phyloP scores from a whole-genome alignment of 2,329 filamentous ascomycete species.

The Xylaria multiplex region DNA sequence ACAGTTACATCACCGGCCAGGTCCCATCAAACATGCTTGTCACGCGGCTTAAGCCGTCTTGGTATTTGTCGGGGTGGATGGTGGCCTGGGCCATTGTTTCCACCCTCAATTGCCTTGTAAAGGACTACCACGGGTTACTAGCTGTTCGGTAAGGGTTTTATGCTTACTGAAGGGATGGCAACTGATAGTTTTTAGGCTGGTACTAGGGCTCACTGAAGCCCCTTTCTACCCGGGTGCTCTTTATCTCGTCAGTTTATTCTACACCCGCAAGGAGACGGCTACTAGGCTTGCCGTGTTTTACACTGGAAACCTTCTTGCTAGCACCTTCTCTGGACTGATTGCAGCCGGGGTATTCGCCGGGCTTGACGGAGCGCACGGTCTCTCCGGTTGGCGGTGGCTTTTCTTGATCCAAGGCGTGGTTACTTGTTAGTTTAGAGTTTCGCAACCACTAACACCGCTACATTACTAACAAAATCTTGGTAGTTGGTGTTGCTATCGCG shows the following conservation, averaged over 20 bases:
- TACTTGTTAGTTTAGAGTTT: constrained; percentile 8
- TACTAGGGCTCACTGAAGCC: constrained; percentile 30
- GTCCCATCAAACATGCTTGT: constrained; percentile 31
- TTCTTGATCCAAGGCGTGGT: constrained; percentile 28
- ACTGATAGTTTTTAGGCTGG: constrained; percentile 24
- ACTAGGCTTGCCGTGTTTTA: constrained; percentile 55
- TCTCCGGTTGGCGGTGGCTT: constrained; percentile 53
- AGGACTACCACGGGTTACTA: constrained; percentile 30
- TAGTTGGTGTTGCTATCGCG: constrained; percentile 24
- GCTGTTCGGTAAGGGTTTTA: constrained; percentile 24
- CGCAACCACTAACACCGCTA: background rate
- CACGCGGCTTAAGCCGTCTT: constrained; percentile 26
- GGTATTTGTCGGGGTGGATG: constrained; percentile 30
- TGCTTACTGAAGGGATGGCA: background rate
- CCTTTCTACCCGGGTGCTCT: constrained; percentile 53
- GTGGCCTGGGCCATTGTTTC: constrained; percentile 31
- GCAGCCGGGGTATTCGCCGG: constrained; percentile 52
- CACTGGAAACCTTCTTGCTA: constrained; percentile 51
- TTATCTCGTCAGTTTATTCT: constrained; percentile 61
- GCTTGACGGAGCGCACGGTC: constrained; percentile 49
- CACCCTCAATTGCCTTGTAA: constrained; percentile 26
- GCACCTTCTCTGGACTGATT: constrained; percentile 54
- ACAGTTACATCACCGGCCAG: constrained; percentile 25
- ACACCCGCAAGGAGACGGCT: constrained; percentile 58
- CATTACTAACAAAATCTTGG: constrained; percentile 2